These are phyloP conservation scores for Clonostachys rosea DNA, from an alignment of 2,329 filamentous ascomycete genomes.

Conservation along the genomic window DNA sequence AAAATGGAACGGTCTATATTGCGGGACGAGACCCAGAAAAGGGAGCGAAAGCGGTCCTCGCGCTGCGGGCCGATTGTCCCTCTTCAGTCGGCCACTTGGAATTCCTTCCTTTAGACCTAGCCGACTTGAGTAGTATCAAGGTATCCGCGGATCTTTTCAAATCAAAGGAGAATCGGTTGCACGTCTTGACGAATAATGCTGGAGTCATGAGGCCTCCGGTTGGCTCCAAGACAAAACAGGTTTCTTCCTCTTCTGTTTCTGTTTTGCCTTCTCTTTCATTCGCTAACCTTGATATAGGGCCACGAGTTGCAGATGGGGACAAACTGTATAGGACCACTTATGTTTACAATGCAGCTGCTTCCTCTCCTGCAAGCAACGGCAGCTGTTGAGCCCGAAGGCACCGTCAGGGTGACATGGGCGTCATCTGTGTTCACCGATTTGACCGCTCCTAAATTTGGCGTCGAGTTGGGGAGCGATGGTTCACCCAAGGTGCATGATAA, in stretches of 20 bases:
- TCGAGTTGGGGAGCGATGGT: background rate
- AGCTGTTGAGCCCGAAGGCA: background rate
- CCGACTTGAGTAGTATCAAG: constrained; percentile 21
- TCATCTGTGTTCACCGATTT: background rate
- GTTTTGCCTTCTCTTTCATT: constrained; percentile 4
- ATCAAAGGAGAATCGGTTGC: constrained; percentile 15
- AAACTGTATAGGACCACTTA: background rate
- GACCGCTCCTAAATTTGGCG: background rate
- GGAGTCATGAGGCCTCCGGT: constrained; percentile 21
- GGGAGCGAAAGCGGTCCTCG: constrained; percentile 30
- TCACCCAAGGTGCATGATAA: background rate
- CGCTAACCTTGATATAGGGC: too few species aligned
- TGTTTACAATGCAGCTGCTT: background rate
- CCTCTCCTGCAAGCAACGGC: background rate
- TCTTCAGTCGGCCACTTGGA: constrained; percentile 25
- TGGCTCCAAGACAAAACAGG: background rate
- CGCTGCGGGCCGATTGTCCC: constrained; percentile 24
- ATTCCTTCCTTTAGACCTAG: constrained; percentile 33
- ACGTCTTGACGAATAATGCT: constrained; percentile 33
- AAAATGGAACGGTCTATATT: constrained; percentile 45
- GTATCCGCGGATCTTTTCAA: constrained; percentile 13
- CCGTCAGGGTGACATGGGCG: background rate
- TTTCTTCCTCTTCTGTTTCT: too few species aligned
- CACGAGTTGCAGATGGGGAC: background rate
- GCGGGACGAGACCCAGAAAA: constrained; percentile 36